Base-by-base conservation (phyloP, 2,329 filamentous ascomycete genomes). In the Aspergillus candidus region DNA sequence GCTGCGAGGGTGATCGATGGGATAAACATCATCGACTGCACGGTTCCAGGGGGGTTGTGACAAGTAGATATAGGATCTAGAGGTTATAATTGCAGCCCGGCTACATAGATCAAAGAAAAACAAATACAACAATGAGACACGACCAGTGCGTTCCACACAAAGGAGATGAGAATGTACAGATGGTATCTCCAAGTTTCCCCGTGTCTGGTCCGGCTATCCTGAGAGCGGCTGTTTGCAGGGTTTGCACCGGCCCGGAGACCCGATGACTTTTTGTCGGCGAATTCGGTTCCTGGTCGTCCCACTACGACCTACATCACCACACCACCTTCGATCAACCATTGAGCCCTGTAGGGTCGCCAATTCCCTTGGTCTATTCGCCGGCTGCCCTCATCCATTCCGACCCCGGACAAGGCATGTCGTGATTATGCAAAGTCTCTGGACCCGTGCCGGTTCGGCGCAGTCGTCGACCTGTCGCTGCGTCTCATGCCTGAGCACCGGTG, bases 391-490 rank as follows among this genome's bases (percentile, higher is more conserved):
- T 27, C 6, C 22, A 10, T 27, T 27, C 22, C 22, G 22, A 27
- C 10, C 6, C 22, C 22, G 30, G 31, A 18, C 46, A 41, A 52
- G 59, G 55, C 47, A 67, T 65, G 64, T 46, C 52, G 50, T 52
- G 52, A 68, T 60, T 61, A 72, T 72, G 69, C 68, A 71, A 49
- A 60, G 59, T 47, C 56, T 72, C 42, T 71, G 66, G 67, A 68
- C 67, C 52, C 68, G 69, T 50, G 56, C 60, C 53, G 65, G 62
- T 46, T 57, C 58, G 48, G 55, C 62, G 50, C 62, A 61, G 53
- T 60, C 22, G 22, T 27, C 65, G 44, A 56, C 59, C 48, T 71
- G 68, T 55, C 68, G 63, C 39, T 71, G 68, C 55, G 59, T 68
- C 41, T 67, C 67, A 41, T 71, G 68, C 50, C 42, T 66, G 40